phyloP scores from a whole-genome alignment of 768 basidiomycete genomes.

The Cytidiella melzeri region DNA sequence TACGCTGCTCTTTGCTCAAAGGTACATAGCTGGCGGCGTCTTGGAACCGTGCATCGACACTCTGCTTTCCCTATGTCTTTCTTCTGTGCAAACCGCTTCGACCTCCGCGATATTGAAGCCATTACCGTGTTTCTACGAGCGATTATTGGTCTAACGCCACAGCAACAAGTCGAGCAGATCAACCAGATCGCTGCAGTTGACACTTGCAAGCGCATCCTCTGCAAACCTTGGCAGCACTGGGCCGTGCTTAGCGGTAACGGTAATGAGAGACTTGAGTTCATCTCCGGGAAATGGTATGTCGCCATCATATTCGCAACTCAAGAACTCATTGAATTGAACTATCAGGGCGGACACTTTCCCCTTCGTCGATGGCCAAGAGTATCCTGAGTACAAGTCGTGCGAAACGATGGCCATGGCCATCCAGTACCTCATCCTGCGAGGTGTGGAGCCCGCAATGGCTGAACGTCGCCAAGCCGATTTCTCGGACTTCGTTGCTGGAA shows the following conservation, averaged over 20 bases:
- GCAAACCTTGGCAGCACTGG: background rate
- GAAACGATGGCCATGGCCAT: background rate
- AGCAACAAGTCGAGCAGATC: background rate
- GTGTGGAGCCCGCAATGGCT: too few relatives aligned
- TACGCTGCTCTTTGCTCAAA: too few relatives aligned
- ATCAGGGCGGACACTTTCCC: background rate
- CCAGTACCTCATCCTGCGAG: background rate
- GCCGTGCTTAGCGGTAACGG: background rate
- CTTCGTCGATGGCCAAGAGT: background rate
- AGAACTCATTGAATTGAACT: too few relatives aligned
- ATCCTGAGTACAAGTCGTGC: background rate
- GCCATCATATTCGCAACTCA: too few relatives aligned
- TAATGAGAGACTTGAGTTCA: background rate
- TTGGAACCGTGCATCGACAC: background rate
- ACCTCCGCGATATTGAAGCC: background rate
- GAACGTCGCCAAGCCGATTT: too few relatives aligned
- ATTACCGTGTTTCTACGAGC: background rate
- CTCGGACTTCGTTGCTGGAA: too few relatives aligned
- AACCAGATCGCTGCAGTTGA: background rate
- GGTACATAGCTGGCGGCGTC: background rate
- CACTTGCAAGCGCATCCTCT: background rate
- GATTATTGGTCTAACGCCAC: background rate
- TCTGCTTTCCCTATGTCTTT: background rate
- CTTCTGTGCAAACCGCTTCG: background rate
- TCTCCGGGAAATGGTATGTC: background rate